Evolutionary conservation across 768 basidiomycete species (phyloP).

Genomic region (Boletus subcaerulescens): DNA sequence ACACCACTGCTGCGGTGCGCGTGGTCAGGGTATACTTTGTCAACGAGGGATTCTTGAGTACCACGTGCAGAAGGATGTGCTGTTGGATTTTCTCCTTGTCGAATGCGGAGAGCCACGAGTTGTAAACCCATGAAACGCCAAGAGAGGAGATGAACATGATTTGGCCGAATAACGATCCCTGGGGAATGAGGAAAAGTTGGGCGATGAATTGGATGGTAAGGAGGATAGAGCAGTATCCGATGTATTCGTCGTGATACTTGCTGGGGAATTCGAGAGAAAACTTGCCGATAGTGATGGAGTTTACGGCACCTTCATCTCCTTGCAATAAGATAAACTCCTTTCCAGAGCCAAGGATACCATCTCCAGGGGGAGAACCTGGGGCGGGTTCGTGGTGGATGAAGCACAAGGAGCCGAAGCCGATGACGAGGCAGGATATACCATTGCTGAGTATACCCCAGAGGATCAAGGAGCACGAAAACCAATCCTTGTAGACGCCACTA

Average conservation of each 20-base stretch:
- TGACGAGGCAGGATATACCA: conserved; percentile 24
- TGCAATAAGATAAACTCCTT: conserved; percentile 4
- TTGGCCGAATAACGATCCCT: conserved; percentile 29
- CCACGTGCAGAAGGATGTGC: conserved; percentile 1
- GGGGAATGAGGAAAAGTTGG: conserved; percentile 29
- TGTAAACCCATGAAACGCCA: conserved; percentile 28
- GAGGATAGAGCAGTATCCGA: conserved; percentile 18
- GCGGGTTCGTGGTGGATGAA: conserved; percentile 18
- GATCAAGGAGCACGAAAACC: conserved; percentile 26
- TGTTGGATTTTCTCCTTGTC: conserved; percentile 26
- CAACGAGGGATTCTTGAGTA: background rate
- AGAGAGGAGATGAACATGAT: conserved; percentile 28
- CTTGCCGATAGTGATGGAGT: conserved; percentile 24
- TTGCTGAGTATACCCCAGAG: conserved; percentile 27
- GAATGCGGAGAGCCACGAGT: conserved; percentile 27
- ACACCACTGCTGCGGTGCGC: conserved; percentile 2
- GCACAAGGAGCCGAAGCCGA: conserved; percentile 19
- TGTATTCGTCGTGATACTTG: background rate
- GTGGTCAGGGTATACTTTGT: conserved; percentile 3
- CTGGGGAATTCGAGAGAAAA: conserved; percentile 6
- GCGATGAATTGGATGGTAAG: conserved; percentile 24
- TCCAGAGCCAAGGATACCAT: conserved; percentile 20
- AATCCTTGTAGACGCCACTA: conserved; percentile 19
- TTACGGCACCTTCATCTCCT: conserved; percentile 18
- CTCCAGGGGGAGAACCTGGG: conserved; percentile 17